These are phyloP conservation scores for Emmonsiellopsis sp. DNA, from an alignment of 2,329 filamentous ascomycete species.

Conservation along the genomic window DNA sequence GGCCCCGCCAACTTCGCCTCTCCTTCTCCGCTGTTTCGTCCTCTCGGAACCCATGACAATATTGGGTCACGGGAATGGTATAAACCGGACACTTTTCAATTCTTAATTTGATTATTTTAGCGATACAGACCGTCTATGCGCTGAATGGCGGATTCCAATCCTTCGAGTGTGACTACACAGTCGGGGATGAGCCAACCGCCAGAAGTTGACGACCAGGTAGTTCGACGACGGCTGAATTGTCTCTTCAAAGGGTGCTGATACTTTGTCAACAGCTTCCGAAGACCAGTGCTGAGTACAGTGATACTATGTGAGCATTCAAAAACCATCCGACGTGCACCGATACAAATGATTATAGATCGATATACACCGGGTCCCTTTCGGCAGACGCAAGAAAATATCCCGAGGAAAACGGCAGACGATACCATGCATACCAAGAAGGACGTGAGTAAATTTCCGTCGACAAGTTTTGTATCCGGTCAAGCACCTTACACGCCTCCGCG, in stretches of 20 bases:
- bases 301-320: neutral
- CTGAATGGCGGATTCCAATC: neutral
- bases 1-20: no score
- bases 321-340: neutral
- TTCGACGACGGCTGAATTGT: neutral
- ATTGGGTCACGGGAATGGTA: no score
- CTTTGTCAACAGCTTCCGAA: neutral
- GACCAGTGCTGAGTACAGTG: neutral
- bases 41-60: no score
- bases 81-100: neutral
- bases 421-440: conserved; percentile 15
- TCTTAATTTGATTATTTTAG: neutral
- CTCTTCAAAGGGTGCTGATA: neutral
- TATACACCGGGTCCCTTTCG: conserved; percentile 1
- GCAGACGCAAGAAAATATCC: conserved; percentile 15
- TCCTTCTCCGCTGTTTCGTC: no score
- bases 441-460: neutral
- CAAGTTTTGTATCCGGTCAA: no score
- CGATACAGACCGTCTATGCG: no score
- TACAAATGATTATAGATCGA: neutral
- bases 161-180: neutral
- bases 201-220: conserved; percentile 1
- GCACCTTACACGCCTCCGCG: no score
- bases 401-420: conserved; percentile 20
- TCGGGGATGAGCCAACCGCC: neutral